phyloP scores from a whole-genome alignment of 495 filamentous ascomycete genomes.

The Aspergillus biplanus region DNA sequence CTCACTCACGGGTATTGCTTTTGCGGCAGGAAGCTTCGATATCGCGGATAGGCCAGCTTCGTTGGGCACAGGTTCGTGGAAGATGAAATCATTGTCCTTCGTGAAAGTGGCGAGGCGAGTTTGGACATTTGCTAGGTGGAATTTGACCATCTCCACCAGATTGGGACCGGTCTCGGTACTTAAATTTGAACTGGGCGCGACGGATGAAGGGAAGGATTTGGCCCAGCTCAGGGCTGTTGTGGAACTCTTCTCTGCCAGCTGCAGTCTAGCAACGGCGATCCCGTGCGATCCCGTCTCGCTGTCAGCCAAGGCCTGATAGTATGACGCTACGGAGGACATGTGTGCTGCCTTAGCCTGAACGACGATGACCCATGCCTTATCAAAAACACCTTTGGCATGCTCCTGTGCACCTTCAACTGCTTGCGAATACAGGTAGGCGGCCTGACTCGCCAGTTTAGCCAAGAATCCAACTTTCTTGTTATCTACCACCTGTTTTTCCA shows the following conservation, averaged over 20 bases:
- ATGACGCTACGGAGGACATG: conserved; percentile 85
- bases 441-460: conserved; percentile 90
- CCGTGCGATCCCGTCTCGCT: conserved; percentile 87
- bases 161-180: conserved; percentile 73
- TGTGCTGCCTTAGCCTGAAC: conserved; percentile 86
- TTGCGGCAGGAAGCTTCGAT: conserved; percentile 93
- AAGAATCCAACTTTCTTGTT: conserved; percentile 90
- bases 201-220: conserved; percentile 77
- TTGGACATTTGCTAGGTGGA: conserved; percentile 79
- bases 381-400: conserved; percentile 92
- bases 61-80: conserved; percentile 87
- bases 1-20: conserved; percentile 95
- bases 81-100: conserved; percentile 98
- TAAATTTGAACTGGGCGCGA: conserved; percentile 81
- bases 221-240: conserved; percentile 77
- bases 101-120: conserved; percentile 72
- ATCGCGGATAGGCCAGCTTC: conserved; percentile 80
- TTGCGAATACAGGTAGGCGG: conserved; percentile 84
- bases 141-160: conserved; percentile 79
- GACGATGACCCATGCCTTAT: conserved; percentile 90
- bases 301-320: conserved; percentile 91
- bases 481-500: conserved; percentile 94
- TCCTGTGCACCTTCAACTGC: conserved; percentile 89
- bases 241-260: conserved; percentile 74
- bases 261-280: conserved; percentile 80